These are phyloP conservation scores for Leccinum longicurvipes DNA, from an alignment of 768 basidiomycete species.

Conservation along the genomic window DNA sequence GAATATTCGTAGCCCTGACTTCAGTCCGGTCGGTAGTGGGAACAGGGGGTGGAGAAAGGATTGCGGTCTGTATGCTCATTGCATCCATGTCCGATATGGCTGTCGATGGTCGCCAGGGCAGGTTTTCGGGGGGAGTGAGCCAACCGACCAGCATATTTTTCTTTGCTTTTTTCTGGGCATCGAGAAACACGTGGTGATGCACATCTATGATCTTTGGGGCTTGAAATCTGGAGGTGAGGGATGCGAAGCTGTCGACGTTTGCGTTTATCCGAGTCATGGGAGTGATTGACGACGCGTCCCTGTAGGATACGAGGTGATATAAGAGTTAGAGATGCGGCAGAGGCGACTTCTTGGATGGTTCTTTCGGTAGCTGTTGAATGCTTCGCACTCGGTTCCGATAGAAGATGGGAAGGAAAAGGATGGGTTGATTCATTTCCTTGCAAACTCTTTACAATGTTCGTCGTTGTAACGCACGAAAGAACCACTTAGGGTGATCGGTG, in stretches of 20 bases:
- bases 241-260: neutral
- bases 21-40: constrained; percentile 40
- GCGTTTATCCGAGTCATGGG: constrained; percentile 16
- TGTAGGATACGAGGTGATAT: neutral
- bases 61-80: constrained; percentile 52
- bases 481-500: constrained; percentile 62
- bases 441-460: constrained; percentile 60
- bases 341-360: constrained; percentile 15
- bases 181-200: constrained; percentile 75
- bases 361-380: constrained; percentile 1
- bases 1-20: constrained; percentile 47
- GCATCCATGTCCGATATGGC: constrained; percentile 64
- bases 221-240: neutral
- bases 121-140: constrained; percentile 57
- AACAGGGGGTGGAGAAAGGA: constrained; percentile 66
- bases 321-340: neutral
- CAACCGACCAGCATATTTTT: constrained; percentile 52
- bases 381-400: constrained; percentile 19
- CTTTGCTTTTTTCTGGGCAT: constrained; percentile 45
- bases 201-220: constrained; percentile 47
- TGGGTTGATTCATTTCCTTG: constrained; percentile 26
- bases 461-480: constrained; percentile 81
- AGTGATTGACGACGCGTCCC: neutral
- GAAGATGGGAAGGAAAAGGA: constrained; percentile 1
- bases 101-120: constrained; percentile 61